These are phyloP conservation scores for Hevea brasiliensis DNA, from an alignment of 345 rosid genomes.

Conservation along the genomic window DNA sequence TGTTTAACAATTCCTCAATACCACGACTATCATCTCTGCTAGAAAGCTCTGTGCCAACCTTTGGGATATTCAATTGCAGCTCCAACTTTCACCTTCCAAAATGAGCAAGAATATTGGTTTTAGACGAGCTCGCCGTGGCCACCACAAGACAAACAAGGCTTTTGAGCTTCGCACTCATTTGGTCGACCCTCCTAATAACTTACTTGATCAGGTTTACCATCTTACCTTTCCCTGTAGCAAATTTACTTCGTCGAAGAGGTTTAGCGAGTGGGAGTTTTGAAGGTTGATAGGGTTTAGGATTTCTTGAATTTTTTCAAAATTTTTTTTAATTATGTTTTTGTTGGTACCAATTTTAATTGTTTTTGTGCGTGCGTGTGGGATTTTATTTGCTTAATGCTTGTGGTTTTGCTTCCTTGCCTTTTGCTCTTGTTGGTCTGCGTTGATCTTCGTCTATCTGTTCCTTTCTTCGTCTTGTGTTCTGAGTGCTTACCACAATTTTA, in stretches of 20 bases:
- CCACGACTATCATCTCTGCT: slow-evolving; percentile 50
- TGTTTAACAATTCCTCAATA: slow-evolving; percentile 38
- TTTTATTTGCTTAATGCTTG: neutral
- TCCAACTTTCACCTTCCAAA: slow-evolving; percentile 23
- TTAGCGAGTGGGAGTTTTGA: too few relatives aligned
- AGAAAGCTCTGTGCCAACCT: slow-evolving; percentile 76
- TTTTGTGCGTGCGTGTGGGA: neutral
- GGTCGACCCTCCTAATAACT: slow-evolving; percentile 26
- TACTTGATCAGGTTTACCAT: slow-evolving; percentile 44
- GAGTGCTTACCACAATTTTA: too few relatives aligned
- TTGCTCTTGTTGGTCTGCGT: neutral
- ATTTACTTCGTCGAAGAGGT: too few relatives aligned
- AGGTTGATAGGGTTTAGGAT: too few relatives aligned
- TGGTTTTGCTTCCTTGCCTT: neutral
- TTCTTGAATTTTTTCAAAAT: too few relatives aligned
- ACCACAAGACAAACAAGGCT: slow-evolving; percentile 22
- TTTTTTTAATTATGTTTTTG: neutral
- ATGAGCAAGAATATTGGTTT: slow-evolving; percentile 17
- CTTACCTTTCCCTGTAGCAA: neutral
- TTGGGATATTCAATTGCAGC: slow-evolving; percentile 67
- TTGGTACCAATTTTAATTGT: neutral
- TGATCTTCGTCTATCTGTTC: neutral
- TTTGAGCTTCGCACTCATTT: slow-evolving; percentile 14
- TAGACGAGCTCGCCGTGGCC: slow-evolving; percentile 8
- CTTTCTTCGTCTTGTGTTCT: neutral